Conservation (phyloP, 805 yeast genomes). For the Ogataea henricii region DNA sequence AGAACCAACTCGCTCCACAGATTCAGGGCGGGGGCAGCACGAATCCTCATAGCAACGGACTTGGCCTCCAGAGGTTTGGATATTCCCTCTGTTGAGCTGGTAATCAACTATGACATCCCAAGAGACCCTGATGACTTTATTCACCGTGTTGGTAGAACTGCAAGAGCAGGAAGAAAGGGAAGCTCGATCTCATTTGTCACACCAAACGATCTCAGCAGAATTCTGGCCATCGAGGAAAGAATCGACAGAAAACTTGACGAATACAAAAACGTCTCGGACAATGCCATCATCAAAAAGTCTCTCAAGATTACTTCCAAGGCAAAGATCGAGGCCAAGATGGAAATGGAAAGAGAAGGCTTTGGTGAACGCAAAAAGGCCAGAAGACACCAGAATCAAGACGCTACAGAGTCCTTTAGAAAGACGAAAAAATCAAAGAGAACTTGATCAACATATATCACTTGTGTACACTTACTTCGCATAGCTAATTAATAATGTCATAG, state of each 20-base stretch:
- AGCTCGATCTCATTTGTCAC: conserved; percentile 80
- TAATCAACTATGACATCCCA: conserved; percentile 77
- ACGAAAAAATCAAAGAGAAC: conserved; percentile 6
- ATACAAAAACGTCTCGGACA: conserved; percentile 71
- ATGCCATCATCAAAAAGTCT: conserved; percentile 70
- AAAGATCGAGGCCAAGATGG: conserved; percentile 87
- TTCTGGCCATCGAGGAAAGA: conserved; percentile 84
- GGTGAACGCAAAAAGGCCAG: conserved; percentile 55
- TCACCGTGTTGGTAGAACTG: conserved; percentile 94
- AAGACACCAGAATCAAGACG: conserved; percentile 13
- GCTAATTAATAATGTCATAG: conserved; percentile 2
- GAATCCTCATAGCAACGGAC: conserved; percentile 91
- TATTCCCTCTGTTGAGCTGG: conserved; percentile 78
- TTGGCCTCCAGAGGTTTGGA: conserved; percentile 90
- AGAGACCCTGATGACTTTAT: conserved; percentile 83
- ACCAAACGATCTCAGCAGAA: conserved; percentile 79
- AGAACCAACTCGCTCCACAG: conserved; percentile 89
- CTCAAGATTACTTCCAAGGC: conserved; percentile 75
- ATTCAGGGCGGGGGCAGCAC: conserved; percentile 92
- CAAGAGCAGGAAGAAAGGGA: conserved; percentile 94
- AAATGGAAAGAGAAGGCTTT: conserved; percentile 88
- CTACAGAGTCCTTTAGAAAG: not conserved
- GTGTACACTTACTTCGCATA: too few relatives aligned
- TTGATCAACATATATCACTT: not conserved
- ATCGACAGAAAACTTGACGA: conserved; percentile 79